Evolutionary conservation across 192 early-diverging fungal genomes (phyloP).

Genomic region (Spinellus fusiger): DNA sequence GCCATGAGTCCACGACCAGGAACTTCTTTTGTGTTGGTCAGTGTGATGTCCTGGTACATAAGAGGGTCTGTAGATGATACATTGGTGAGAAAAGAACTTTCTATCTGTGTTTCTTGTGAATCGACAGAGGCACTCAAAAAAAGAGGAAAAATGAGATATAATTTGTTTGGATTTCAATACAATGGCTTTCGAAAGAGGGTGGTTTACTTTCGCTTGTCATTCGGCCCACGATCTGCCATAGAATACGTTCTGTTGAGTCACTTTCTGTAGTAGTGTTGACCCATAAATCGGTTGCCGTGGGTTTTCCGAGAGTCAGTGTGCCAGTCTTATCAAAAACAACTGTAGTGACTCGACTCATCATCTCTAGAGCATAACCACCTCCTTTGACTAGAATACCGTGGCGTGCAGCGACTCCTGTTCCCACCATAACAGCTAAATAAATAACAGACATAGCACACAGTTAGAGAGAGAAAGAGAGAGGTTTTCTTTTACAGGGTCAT

Average conservation of each 20-base stretch:
- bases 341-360: conserved; percentile 49
- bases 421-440: conserved; percentile 61
- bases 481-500: no score
- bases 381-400: conserved; percentile 65
- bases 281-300: conserved; percentile 40
- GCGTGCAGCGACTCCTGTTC: conserved; percentile 60
- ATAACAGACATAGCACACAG: background rate
- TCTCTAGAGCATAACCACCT: conserved; percentile 69
- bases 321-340: conserved; percentile 87
- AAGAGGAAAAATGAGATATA: no score
- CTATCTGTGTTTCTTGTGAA: no score
- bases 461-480: no score
- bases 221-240: conserved; percentile 41
- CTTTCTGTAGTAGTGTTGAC: background rate
- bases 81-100: no score
- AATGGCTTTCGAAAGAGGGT: conserved; percentile 66
- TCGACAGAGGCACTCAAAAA: no score
- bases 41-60: conserved; percentile 38
- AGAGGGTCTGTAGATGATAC: no score
- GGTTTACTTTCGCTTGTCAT: conserved; percentile 54
- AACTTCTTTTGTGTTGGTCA: conserved; percentile 52
- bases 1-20: conserved; percentile 60
- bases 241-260: background rate
- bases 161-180: conserved; percentile 19
- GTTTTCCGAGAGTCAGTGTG: conserved; percentile 68